Evolutionary conservation across 192 early-diverging fungal species (phyloP).

Genomic region (Coemansia asiatica): DNA sequence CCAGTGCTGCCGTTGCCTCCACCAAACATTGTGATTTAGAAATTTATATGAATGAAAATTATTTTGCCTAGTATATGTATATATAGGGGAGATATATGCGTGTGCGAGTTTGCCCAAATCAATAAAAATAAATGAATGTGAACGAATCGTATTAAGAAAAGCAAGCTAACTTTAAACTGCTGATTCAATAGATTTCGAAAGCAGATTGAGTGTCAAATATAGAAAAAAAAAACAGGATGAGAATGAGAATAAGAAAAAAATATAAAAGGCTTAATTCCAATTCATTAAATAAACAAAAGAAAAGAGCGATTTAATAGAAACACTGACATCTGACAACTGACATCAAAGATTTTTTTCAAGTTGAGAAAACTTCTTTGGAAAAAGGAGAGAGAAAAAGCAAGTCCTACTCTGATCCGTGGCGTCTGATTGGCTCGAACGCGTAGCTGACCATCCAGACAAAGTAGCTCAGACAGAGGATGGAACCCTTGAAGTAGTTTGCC

Average conservation of each 20-base stretch:
- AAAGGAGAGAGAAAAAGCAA: background rate
- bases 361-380: background rate
- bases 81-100: too few relatives aligned
- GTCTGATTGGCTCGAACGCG: conserved; percentile 64
- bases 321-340: too few relatives aligned
- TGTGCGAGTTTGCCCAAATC: too few relatives aligned
- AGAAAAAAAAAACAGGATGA: background rate
- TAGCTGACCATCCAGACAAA: conserved; percentile 78
- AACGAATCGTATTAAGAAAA: too few relatives aligned
- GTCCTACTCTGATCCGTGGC: conserved; percentile 24
- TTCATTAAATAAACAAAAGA: conserved; percentile 7
- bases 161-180: too few relatives aligned
- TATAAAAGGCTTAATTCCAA: background rate
- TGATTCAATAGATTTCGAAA: too few relatives aligned
- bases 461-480: conserved; percentile 85
- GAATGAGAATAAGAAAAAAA: background rate
- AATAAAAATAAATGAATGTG: too few relatives aligned
- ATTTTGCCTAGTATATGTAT: too few relatives aligned
- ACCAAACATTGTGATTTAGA: conserved; percentile 7
- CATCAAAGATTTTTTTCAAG: background rate
- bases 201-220: too few relatives aligned
- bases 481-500: conserved; percentile 96
- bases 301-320: too few relatives aligned
- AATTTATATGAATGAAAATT: too few relatives aligned
- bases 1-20: conserved; percentile 9